Evolutionary conservation across 2,329 filamentous ascomycete genomes (phyloP).

Genomic region (Alternaria sp.): DNA sequence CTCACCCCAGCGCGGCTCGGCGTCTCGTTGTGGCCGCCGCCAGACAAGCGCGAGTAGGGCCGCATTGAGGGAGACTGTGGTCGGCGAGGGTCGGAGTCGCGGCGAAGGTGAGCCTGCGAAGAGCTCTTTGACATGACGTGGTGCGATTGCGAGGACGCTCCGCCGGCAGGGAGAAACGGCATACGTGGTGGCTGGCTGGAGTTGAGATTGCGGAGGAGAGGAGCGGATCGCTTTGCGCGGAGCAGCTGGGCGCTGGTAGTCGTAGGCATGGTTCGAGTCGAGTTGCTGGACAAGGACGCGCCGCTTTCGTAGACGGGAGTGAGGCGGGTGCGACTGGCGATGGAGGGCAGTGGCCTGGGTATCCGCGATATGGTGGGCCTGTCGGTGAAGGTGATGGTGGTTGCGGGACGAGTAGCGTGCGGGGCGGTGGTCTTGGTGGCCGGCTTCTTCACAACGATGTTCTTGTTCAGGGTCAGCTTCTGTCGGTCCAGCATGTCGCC

Average conservation of each 20-base stretch:
- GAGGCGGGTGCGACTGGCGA: constrained; percentile 64
- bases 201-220: constrained; percentile 60
- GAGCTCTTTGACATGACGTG: constrained; percentile 76
- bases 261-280: constrained; percentile 63
- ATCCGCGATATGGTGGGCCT: constrained; percentile 74
- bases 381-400: constrained; percentile 91
- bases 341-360: constrained; percentile 73
- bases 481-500: constrained; percentile 81
- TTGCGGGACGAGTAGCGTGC: constrained; percentile 74
- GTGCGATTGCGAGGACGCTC: constrained; percentile 76
- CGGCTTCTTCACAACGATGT: constrained; percentile 83
- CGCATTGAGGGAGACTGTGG: constrained; percentile 58
- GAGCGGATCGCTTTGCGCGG: constrained; percentile 68
- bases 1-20: constrained; percentile 57
- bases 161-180: constrained; percentile 82
- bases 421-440: constrained; percentile 66
- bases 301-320: constrained; percentile 93
- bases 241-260: constrained; percentile 64
- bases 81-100: constrained; percentile 76
- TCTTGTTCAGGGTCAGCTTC: constrained; percentile 87
- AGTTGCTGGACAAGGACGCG: constrained; percentile 68
- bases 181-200: constrained; percentile 67
- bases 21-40: constrained; percentile 59
- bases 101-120: constrained; percentile 75
- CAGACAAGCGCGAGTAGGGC: constrained; percentile 59